Evolutionary conservation across 257 asterid genomes (phyloP), one percentile per base, ranked within the genome.

Genomic region (Forsythia viridissima): DNA sequence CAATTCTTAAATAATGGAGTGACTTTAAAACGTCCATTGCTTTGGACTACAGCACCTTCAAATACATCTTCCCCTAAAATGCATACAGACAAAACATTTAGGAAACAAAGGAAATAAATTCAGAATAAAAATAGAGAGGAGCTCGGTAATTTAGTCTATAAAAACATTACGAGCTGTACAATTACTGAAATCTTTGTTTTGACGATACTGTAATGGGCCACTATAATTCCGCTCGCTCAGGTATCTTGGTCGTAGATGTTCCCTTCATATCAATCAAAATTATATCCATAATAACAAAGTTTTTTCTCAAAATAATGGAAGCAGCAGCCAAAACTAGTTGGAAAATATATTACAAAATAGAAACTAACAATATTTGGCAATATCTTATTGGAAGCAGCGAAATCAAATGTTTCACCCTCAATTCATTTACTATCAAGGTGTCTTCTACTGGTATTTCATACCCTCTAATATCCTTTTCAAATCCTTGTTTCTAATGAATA

Each of bases 11-110:
- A 30, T 30, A 30, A 30, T 46, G 97, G 85, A 70, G 96, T 96
- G 86, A 96, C 98, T 91, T 96, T 90, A 82, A 93, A 96, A 71
- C 97, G 99, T 39, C 99, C 99, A 91, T 89, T 88, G 82, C 92
- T 92, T 91, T 92, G 96, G 78, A 96, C 87, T 68, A 90, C 78
- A 76, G 96, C 92, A 41, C 91, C 90, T 82, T 95, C 99, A 4
- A 92, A 86, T 73, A 89, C 77, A 81, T 96, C 98, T 52, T 91
- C 96, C 76, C 88, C 98, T 96, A 78, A 75, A 81, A 83, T 76
- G 80, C 52, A 83, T 52, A 74, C 68, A 71, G 34, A 51, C 51
- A 72, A 36, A 12, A 70, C 41, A 77, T 63, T 71, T 55, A 40
- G 73, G 69, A 72, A 41, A 71, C 67, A 74, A 65, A 76, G n/a